phyloP scores from a whole-genome alignment of 306 rosid species.

The Oemleria cerasiformis region DNA sequence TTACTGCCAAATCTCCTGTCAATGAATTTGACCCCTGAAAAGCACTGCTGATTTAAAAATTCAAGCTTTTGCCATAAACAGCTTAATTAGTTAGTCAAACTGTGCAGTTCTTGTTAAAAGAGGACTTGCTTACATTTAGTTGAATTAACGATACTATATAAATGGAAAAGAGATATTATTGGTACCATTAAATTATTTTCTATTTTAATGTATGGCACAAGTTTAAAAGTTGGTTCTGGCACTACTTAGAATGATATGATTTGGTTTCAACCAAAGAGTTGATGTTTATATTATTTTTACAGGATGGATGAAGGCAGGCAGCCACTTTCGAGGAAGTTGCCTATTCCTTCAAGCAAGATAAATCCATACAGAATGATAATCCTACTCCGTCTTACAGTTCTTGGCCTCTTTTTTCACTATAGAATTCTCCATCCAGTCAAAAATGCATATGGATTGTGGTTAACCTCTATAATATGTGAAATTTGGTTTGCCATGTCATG shows the following conservation, averaged over 20 bases:
- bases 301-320: conserved; percentile 98
- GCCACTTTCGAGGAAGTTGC: conserved; percentile 80
- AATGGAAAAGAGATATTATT: background rate
- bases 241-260: background rate
- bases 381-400: conserved; percentile 63
- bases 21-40: too few relatives aligned
- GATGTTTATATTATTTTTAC: conserved; percentile 10
- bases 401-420: conserved; percentile 80
- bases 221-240: background rate
- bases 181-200: background rate
- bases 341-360: conserved; percentile 84
- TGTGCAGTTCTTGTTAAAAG: background rate
- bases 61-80: too few relatives aligned
- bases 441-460: conserved; percentile 77
- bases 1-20: background rate
- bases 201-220: background rate
- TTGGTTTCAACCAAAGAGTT: background rate
- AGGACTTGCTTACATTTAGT: background rate
- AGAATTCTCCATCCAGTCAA: conserved; percentile 85
- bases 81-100: background rate
- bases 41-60: too few relatives aligned
- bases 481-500: conserved; percentile 93
- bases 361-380: conserved; percentile 82
- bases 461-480: conserved; percentile 89
- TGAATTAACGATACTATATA: background rate